Conservation (phyloP, 176 grass and related monocot species). For the Eleusine coracana region DNA sequence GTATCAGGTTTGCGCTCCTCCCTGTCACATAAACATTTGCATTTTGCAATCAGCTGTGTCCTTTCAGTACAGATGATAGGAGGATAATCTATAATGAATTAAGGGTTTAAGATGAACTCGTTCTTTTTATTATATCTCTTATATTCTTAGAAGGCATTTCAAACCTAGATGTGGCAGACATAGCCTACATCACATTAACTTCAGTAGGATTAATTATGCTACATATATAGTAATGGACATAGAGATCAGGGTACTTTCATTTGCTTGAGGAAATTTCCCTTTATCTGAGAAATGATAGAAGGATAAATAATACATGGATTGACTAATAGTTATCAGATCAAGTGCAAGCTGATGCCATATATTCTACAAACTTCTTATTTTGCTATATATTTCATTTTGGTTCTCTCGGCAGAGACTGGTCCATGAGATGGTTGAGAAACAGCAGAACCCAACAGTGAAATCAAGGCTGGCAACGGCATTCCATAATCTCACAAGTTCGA, state of each 20-base stretch:
- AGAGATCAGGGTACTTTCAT: not conserved
- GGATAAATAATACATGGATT: not conserved
- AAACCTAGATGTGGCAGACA: not conserved
- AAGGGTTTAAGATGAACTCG: too few species aligned
- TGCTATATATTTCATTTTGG: constrained; percentile 17
- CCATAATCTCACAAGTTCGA: constrained; percentile 71
- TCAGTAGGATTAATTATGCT: not conserved
- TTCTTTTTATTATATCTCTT: too few species aligned
- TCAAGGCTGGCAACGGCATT: constrained; percentile 78
- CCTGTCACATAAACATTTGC: not conserved
- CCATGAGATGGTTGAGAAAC: constrained; percentile 74
- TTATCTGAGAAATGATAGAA: not conserved
- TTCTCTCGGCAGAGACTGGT: constrained; percentile 67
- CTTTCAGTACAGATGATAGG: not conserved
- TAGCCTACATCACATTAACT: not conserved
- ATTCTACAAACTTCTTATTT: not conserved
- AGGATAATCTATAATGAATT: not conserved
- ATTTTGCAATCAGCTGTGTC: not conserved
- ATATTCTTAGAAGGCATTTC: too few species aligned
- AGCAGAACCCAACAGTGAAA: constrained; percentile 69
- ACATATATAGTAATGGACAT: not conserved
- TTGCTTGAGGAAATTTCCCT: not conserved
- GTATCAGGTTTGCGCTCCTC: constrained; percentile 67
- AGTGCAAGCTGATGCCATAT: not conserved
- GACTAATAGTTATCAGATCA: constrained; percentile 1